phyloP scores from a whole-genome alignment of 169 alveolate genomes.

The Plasmodium coatneyi region DNA sequence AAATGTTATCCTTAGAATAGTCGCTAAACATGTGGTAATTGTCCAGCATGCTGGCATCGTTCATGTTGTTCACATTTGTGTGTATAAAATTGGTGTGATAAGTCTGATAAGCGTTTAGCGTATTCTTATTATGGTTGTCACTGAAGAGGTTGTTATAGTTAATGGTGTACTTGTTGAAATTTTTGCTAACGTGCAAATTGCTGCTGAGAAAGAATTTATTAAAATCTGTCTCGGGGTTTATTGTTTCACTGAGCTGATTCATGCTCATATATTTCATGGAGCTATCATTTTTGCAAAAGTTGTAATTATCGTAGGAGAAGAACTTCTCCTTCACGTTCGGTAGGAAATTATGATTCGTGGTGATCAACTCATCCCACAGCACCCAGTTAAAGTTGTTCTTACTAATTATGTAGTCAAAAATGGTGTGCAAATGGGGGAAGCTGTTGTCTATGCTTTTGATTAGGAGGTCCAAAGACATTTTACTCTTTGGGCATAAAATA shows the following conservation, averaged over 20 bases:
- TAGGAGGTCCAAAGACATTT: conserved; percentile 27
- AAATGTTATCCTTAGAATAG: conserved; percentile 25
- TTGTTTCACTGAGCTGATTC: conserved; percentile 29
- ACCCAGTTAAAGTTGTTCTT: conserved; percentile 75
- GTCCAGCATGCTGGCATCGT: conserved; percentile 30
- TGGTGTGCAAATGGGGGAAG: conserved; percentile 60
- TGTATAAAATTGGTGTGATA: conserved; percentile 45
- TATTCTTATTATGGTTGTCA: conserved; percentile 30
- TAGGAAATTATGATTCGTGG: conserved; percentile 63
- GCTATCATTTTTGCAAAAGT: conserved; percentile 45
- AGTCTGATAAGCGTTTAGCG: conserved; percentile 36
- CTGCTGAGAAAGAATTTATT: conserved; percentile 27
- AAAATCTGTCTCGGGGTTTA: conserved; percentile 52
- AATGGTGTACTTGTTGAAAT: conserved; percentile 64
- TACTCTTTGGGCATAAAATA: conserved; percentile 66
- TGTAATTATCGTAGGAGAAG: conserved; percentile 55
- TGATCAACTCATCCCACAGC: conserved; percentile 74
- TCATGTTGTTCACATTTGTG: conserved; percentile 5
- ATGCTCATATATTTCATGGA: conserved; percentile 45
- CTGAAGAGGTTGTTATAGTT: conserved; percentile 69
- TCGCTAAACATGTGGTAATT: conserved; percentile 44
- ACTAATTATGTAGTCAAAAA: conserved; percentile 69
- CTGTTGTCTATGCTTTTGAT: conserved; percentile 63
- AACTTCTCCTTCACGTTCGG: conserved; percentile 65
- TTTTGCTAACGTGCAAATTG: conserved; percentile 57